Conservation (phyloP, 2,329 filamentous ascomycete genomes). For the Beauveria sp. region DNA sequence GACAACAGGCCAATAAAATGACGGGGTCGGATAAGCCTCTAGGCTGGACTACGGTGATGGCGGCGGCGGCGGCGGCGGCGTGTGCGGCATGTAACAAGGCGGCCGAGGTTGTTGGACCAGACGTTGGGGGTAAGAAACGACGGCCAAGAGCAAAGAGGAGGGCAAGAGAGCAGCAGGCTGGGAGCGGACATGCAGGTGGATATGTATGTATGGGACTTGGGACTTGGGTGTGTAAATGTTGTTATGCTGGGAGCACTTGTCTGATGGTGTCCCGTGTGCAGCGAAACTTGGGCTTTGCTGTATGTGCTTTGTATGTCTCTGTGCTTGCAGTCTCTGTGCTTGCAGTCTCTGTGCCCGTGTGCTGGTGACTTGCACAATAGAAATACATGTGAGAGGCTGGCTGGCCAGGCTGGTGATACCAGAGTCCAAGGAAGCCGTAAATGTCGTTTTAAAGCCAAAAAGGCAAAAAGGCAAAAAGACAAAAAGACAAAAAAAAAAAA, state of each 20-base stretch:
- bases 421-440: background rate
- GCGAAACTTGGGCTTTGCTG: background rate
- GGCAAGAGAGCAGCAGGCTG: slow-evolving; percentile 6
- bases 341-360: background rate
- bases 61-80: background rate
- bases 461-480: background rate
- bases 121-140: slow-evolving; percentile 10
- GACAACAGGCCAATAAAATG: background rate
- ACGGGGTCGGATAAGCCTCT: background rate
- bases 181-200: slow-evolving; percentile 6
- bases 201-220: background rate
- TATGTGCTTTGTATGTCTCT: background rate
- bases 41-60: background rate
- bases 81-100: background rate
- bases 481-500: background rate
- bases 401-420: slow-evolving; percentile 1
- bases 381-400: slow-evolving; percentile 6
- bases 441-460: background rate
- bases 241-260: background rate
- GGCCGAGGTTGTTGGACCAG: background rate
- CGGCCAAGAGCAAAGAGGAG: slow-evolving; percentile 12
- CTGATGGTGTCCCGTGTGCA: background rate
- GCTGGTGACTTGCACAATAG: slow-evolving; percentile 7
- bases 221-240: background rate
- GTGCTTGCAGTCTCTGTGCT: background rate